These are phyloP conservation scores for Drosera spatulata DNA, from an alignment of 179 eudicot species.

Conservation along the genomic window DNA sequence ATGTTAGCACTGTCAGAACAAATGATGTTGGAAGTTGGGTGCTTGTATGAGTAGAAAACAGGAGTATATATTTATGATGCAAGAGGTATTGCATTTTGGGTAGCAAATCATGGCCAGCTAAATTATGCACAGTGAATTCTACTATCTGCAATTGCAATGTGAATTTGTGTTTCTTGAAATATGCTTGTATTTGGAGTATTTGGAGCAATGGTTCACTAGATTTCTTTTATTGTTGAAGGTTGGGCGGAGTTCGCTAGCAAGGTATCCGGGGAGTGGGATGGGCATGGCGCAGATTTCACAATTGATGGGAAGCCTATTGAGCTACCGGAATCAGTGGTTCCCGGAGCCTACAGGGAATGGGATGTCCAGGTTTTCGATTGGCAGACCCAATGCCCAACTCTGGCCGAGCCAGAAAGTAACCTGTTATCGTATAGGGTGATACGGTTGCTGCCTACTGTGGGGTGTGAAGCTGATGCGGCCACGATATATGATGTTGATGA, in stretches of 20 bases:
- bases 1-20: too few species aligned
- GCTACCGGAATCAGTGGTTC: conserved; percentile 83
- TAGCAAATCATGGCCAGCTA: too few species aligned
- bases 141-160: too few species aligned
- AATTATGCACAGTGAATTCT: too few species aligned
- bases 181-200: not conserved
- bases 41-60: too few species aligned
- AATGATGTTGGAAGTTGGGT: too few species aligned
- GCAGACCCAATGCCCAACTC: conserved; percentile 97
- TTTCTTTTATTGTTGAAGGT: conserved; percentile 11
- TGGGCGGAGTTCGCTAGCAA: conserved; percentile 69
- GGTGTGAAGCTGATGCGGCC: conserved; percentile 99
- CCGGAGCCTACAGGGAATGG: conserved; percentile 89
- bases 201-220: too few species aligned
- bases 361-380: conserved; percentile 91
- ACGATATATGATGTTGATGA: conserved; percentile 46
- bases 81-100: too few species aligned
- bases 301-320: conserved; percentile 64
- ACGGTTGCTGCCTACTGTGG: conserved; percentile 91
- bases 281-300: conserved; percentile 85
- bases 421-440: conserved; percentile 42
- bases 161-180: not conserved
- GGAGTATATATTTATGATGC: too few species aligned
- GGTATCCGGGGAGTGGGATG: conserved; percentile 97
- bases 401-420: conserved; percentile 33